A percentile compares a stretch with the other conserved stretches of the same genome.
Conservation (phyloP, 129 eudicot genomes). For the Apium graveolens region DNA sequence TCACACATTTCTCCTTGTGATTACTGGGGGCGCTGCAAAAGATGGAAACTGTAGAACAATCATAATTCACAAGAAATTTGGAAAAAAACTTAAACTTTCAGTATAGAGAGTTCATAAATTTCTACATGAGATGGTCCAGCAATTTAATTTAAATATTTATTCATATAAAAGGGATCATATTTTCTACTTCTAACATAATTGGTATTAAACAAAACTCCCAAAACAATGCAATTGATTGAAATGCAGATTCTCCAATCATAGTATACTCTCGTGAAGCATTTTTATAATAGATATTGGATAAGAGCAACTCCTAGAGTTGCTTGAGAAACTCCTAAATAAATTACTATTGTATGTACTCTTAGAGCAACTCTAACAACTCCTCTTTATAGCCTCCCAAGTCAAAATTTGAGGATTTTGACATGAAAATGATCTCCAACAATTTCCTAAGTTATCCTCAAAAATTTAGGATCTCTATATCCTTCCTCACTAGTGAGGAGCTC, state of each 20-base stretch:
- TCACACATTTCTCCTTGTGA: constrained; percentile 58
- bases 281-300: too few species aligned
- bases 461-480: too few species aligned
- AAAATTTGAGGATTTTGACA: too few species aligned
- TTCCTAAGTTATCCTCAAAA: too few species aligned
- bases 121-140: background rate
- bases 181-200: background rate
- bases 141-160: background rate
- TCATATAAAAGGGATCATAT: background rate
- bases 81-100: background rate
- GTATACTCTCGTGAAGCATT: background rate
- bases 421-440: too few species aligned
- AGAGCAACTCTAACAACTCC: too few species aligned
- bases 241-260: background rate
- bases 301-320: too few species aligned
- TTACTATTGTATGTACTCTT: too few species aligned
- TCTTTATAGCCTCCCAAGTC: too few species aligned
- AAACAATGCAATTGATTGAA: background rate
- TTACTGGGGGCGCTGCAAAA: constrained; percentile 69
- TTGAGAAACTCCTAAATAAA: too few species aligned
- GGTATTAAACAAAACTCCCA: background rate
- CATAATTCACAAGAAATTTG: background rate
- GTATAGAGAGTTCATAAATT: background rate
- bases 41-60: constrained; percentile 14
- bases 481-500: too few species aligned